Conservation (phyloP, 1,139 yeast genomes). For the Trichomonascaceae sp. region DNA sequence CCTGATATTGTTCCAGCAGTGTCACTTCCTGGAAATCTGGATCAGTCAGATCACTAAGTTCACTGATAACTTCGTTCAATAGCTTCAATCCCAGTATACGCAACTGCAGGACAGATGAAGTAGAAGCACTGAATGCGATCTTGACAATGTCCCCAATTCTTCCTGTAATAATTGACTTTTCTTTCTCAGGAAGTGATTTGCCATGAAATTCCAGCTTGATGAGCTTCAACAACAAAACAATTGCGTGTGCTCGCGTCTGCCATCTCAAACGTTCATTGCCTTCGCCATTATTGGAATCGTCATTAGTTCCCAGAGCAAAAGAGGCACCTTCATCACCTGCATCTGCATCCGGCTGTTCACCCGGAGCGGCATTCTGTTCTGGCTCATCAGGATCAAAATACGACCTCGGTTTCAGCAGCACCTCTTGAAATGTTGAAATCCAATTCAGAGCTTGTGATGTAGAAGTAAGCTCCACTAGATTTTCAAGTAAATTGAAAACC, state of each 20-base stretch:
- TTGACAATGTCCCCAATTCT: conserved; percentile 68
- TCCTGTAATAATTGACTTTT: conserved; percentile 35
- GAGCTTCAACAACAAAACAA: conserved; percentile 51
- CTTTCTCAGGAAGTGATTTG: conserved; percentile 35
- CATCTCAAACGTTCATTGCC: conserved; percentile 55
- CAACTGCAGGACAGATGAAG: conserved; percentile 58
- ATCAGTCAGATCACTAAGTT: conserved; percentile 51
- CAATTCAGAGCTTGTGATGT: conserved; percentile 30
- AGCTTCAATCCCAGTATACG: conserved; percentile 62
- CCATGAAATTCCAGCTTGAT: conserved; percentile 42
- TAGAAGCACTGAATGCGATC: conserved; percentile 78
- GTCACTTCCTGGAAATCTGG: conserved; percentile 69
- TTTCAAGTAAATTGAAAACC: conserved; percentile 27
- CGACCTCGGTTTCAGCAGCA: conserved; percentile 29
- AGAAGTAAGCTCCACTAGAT: conserved; percentile 35
- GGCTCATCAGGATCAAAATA: conserved; percentile 17
- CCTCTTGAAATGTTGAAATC: conserved; percentile 33
- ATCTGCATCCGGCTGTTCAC: conserved; percentile 30
- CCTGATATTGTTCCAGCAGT: conserved; percentile 85
- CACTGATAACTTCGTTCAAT: conserved; percentile 52
- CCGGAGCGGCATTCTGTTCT: conserved; percentile 8
- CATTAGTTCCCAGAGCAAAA: conserved; percentile 34
- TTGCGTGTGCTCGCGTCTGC: conserved; percentile 60
- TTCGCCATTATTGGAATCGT: conserved; percentile 21
- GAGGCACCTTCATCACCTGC: conserved; percentile 40